Base-by-base conservation (phyloP, 306 rosid species). In the Cajanus cajan region DNA sequence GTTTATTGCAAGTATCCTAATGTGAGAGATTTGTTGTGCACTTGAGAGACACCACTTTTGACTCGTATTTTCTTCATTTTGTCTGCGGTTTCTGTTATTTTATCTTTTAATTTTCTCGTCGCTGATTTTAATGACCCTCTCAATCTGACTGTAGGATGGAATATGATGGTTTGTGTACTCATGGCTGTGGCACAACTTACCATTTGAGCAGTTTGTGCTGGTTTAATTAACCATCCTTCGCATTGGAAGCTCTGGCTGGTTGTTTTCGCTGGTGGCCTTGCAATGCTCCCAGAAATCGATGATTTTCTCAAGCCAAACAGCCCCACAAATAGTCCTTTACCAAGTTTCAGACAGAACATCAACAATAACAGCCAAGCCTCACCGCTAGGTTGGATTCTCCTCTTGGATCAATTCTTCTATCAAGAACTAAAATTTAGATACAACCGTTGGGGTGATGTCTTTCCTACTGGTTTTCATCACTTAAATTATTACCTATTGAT, bases 221-320 rank as follows among this genome's bases (percentile, higher is more conserved):
- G 87, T 4, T 57, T 86, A 22, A 80, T 89, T 51, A 66, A 7
- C 50, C 97, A 94, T 68, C 94, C 97, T 25, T 89, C 90, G 0
- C 87, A 94, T 7, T 84, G 90, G 94, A 92, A 92, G 90, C 50
- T 91, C 55, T 94, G 94, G 94, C 43, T 82, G 77, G 96, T 91
- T 71, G 93, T 90, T 55, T 31, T 84, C 18, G 84, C 85, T 10
- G 91, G 96, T 41, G 93, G 85, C 78, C 84, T 90, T 18, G 93
- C 96, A 70, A 88, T 92, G 90, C 90, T 94, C 48, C 87, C 91
- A 37, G 97, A 94, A 81, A 82, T 94, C 63, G 89, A 87, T 24
- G 94, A 39, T 39, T 39, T 6, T 43, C 14, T 43, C 48, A 43
- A 43, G 2, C 15, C 48, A 43, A 12, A 43, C 48, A 43, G 9